A percentile compares a stretch with the other conserved stretches of the same genome.
Conservation (phyloP, 2,329 filamentous ascomycete species). For the Geosmithia flava region DNA sequence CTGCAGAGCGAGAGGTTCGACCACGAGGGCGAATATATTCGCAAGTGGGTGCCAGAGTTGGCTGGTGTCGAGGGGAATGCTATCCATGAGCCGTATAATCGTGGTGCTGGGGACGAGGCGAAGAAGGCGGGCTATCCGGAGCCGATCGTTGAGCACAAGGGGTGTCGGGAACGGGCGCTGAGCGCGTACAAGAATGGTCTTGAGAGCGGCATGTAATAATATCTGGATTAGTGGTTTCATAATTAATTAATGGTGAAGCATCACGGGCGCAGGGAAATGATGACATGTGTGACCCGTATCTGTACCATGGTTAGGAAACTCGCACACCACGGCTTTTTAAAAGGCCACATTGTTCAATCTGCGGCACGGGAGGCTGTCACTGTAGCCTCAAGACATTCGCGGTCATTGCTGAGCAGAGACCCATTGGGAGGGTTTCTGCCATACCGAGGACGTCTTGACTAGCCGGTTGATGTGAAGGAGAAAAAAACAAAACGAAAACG, state of each 20-base stretch:
- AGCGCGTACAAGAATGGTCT: slow-evolving; percentile 51
- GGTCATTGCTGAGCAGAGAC: slow-evolving; percentile 22
- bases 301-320: slow-evolving; percentile 46
- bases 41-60: slow-evolving; percentile 72
- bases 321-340: slow-evolving; percentile 47
- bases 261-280: background rate
- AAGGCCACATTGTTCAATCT: slow-evolving; percentile 41
- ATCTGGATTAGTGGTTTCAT: background rate
- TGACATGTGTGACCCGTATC: slow-evolving; percentile 50
- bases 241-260: background rate
- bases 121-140: slow-evolving; percentile 60
- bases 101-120: slow-evolving; percentile 45
- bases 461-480: slow-evolving; percentile 27
- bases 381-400: slow-evolving; percentile 43
- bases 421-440: slow-evolving; percentile 14
- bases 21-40: slow-evolving; percentile 64
- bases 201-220: slow-evolving; percentile 9
- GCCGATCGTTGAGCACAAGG: slow-evolving; percentile 64
- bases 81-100: slow-evolving; percentile 70
- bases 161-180: slow-evolving; percentile 53
- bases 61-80: slow-evolving; percentile 49
- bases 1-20: slow-evolving; percentile 84
- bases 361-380: slow-evolving; percentile 44
- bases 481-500: background rate
- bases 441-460: slow-evolving; percentile 38